These are phyloP conservation scores for Aspergillus japonicus DNA, from an alignment of 2,329 filamentous ascomycete genomes.

Conservation along the genomic window DNA sequence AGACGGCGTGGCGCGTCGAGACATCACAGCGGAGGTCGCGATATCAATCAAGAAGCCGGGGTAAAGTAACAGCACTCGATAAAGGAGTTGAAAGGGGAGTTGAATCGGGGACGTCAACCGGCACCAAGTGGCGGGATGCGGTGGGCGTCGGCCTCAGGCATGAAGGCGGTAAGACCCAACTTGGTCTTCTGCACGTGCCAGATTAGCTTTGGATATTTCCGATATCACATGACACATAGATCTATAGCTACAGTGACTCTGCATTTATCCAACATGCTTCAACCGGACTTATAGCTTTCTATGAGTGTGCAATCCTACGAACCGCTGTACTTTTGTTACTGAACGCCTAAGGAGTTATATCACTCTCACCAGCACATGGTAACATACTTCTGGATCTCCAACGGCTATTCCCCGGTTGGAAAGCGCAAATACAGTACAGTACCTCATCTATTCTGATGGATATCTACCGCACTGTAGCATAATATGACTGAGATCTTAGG, in stretches of 20 bases:
- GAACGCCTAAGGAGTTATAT: no score
- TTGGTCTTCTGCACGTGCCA: slow-evolving; percentile 24
- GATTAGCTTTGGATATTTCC: slow-evolving; percentile 16
- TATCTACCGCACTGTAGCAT: no score
- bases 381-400: no score
- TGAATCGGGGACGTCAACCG: slow-evolving; percentile 19
- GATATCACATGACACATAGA: not conserved
- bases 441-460: no score
- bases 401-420: no score
- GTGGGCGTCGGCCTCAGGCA: slow-evolving; percentile 28
- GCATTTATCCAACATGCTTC: no score
- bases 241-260: not conserved
- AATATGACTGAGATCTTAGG: no score
- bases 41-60: slow-evolving; percentile 12
- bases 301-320: no score
- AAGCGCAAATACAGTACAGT: no score
- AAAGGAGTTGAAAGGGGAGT: slow-evolving; percentile 7
- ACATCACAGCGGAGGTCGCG: slow-evolving; percentile 29
- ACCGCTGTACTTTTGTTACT: no score
- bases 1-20: slow-evolving; percentile 66
- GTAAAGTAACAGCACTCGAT: slow-evolving; percentile 12
- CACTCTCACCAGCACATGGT: no score
- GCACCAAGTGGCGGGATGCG: slow-evolving; percentile 30
- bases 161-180: slow-evolving; percentile 14
- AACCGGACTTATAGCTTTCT: no score